Percentiles rank a stretch among this genome's conserved stretches.
phyloP scores from a whole-genome alignment of 768 basidiomycete genomes.

The Suillus ampliporus region DNA sequence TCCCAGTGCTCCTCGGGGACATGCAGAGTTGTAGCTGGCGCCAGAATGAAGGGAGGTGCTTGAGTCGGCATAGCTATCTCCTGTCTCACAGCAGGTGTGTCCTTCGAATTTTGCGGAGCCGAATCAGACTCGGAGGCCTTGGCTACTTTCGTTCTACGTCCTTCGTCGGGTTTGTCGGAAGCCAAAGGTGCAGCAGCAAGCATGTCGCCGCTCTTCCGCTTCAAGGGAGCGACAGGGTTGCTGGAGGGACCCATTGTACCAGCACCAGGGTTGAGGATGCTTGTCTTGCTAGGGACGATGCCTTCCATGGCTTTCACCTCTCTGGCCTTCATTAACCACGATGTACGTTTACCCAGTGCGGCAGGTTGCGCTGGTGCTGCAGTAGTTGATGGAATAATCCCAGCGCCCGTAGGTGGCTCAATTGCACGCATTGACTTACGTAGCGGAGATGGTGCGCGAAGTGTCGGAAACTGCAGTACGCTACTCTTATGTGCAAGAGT shows the following conservation, averaged over 20 bases:
- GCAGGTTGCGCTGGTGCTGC: slow-evolving; percentile 33
- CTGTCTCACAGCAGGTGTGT: slow-evolving; percentile 13
- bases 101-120: slow-evolving; percentile 25
- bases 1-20: slow-evolving; percentile 24
- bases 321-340: slow-evolving; percentile 81
- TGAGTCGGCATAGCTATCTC: slow-evolving; percentile 2
- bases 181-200: slow-evolving; percentile 23
- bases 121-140: slow-evolving; percentile 49
- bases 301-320: slow-evolving; percentile 72
- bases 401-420: slow-evolving; percentile 46
- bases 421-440: slow-evolving; percentile 67
- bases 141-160: slow-evolving; percentile 52
- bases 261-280: slow-evolving; percentile 13
- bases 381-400: slow-evolving; percentile 43
- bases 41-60: not conserved
- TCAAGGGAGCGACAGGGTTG: slow-evolving; percentile 33
- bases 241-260: slow-evolving; percentile 10
- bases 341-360: slow-evolving; percentile 67
- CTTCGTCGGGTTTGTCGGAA: slow-evolving; percentile 42
- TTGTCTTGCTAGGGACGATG: slow-evolving; percentile 42
- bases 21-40: slow-evolving; percentile 8
- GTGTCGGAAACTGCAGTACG: slow-evolving; percentile 57
- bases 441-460: slow-evolving; percentile 71
- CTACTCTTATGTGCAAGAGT: slow-evolving; percentile 44
- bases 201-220: slow-evolving; percentile 72